A percentile compares a stretch with the other conserved stretches of the same genome.
Evolutionary conservation across 441 rosid genomes (phyloP).

Genomic region (Caryocar brasiliense): DNA sequence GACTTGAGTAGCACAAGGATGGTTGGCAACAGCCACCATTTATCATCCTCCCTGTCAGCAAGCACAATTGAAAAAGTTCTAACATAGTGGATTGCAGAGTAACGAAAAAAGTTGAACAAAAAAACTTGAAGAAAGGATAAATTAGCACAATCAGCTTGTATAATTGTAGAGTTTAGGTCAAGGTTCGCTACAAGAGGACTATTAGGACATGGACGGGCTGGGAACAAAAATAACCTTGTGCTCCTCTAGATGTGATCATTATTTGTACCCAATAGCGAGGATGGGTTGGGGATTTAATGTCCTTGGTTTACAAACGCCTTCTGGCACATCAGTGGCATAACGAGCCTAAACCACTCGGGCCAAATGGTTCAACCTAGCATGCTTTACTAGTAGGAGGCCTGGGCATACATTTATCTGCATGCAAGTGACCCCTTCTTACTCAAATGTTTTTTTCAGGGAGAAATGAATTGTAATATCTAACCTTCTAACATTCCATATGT

Average conservation of each 20-base stretch:
- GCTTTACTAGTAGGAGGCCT: too few species aligned
- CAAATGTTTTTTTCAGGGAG: background rate
- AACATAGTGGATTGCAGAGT: background rate
- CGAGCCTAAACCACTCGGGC: too few species aligned
- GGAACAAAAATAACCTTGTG: too few species aligned
- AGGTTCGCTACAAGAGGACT: too few species aligned
- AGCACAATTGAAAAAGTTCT: slow-evolving; percentile 1
- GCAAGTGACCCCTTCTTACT: too few species aligned
- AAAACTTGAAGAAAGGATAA: background rate
- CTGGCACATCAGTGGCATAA: too few species aligned
- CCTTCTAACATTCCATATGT: slow-evolving; percentile 58
- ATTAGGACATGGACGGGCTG: too few species aligned
- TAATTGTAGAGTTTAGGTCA: background rate
- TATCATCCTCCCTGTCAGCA: slow-evolving; percentile 60
- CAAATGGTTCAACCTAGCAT: too few species aligned
- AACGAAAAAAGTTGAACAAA: background rate
- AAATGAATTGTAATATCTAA: slow-evolving; percentile 13
- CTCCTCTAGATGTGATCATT: too few species aligned
- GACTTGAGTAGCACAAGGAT: slow-evolving; percentile 58
- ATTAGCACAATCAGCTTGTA: background rate
- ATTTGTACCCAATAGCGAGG: too few species aligned
- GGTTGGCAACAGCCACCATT: slow-evolving; percentile 93
- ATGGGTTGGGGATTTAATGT: too few species aligned
- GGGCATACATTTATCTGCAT: background rate
- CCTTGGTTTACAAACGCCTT: too few species aligned